phyloP scores from a whole-genome alignment of 2,329 filamentous ascomycete genomes.

The Xylariaceae sp. region DNA sequence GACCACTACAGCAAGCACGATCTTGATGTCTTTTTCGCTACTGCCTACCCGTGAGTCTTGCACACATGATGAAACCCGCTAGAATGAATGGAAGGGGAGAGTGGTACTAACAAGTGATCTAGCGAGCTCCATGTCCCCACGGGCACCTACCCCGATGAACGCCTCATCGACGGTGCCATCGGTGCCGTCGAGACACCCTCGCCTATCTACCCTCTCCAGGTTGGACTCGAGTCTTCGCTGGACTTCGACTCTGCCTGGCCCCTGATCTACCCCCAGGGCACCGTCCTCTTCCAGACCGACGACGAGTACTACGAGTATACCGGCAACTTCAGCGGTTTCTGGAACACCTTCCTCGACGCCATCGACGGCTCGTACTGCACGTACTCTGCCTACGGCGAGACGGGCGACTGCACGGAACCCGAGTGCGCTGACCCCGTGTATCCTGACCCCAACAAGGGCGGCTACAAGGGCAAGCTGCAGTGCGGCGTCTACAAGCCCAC shows the following conservation, averaged over 20 bases:
- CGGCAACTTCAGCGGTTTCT: conserved; percentile 30
- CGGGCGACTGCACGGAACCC: conserved; percentile 19
- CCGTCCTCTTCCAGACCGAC: conserved; percentile 22
- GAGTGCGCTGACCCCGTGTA: conserved; percentile 20
- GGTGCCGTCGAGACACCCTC: conserved; percentile 22
- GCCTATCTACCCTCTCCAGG: conserved; percentile 19
- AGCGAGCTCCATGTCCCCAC: conserved; percentile 25
- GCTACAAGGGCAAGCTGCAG: conserved; percentile 18
- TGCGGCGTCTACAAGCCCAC: conserved; percentile 21
- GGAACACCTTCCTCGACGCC: conserved; percentile 21
- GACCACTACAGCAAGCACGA: conserved; percentile 35
- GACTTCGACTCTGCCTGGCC: conserved; percentile 24
- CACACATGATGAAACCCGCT: not conserved
- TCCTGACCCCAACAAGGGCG: conserved; percentile 16
- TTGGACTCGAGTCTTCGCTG: conserved; percentile 21
- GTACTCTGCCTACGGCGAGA: conserved; percentile 22
- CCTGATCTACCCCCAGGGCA: conserved; percentile 21
- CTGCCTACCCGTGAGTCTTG: conserved; percentile 26
- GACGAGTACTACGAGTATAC: conserved; percentile 27
- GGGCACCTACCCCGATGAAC: conserved; percentile 32
- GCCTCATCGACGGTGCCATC: conserved; percentile 34
- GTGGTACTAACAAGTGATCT: not conserved
- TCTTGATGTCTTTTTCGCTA: conserved; percentile 31
- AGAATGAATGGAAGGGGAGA: no score
- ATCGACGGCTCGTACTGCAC: conserved; percentile 25